Base-by-base conservation (phyloP, 2,329 filamentous ascomycete genomes). In the Coniochaeta ligniaria region DNA sequence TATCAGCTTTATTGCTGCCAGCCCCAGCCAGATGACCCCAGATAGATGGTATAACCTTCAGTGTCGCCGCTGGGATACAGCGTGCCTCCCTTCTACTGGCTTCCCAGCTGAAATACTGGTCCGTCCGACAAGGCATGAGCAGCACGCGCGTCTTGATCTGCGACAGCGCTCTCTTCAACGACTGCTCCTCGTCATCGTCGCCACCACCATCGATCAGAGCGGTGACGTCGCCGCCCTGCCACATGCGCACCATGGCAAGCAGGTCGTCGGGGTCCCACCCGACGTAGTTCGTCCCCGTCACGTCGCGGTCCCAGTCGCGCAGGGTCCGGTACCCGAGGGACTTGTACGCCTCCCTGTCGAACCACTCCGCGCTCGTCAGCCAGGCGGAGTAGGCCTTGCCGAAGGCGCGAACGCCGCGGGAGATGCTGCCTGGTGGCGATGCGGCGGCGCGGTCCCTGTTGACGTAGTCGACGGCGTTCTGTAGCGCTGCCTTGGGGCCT, bases 121-220 rank as follows among this genome's bases (percentile, higher is more conserved):
- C 87, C 0, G 85, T 89, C 67, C 82, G 80, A 28, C 75, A 74
- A 0, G 86, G 87, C 61, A 89, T 71, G 2, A 89, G 81, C 62
- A 90, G 68, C 0, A 83, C 81, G 63, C 82, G 86, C 0, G 85
- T 83, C 70, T 83, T 84, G 67, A 90, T 87, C 1, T 75, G 78
- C 56, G 78, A 75, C 77, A 89, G 75, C 0, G 82, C 81, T 61
- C 77, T 78, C 62, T 79, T 75, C 61, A 85, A 83, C 11, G 66
- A 66, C 1, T 59, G 64, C 6, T 55, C 60, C 14, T 64, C 65
- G 41, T 63, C 66, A 6, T 63, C 62, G 41, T 68, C 61, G 9
- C 60, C 63, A 16, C 63, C 57, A 0, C 67, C 43, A 9, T 47
- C 43, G 11, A 47, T 20, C 20, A 47, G 43, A 14, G 20, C 14